Percentiles rank a stretch among this genome's conserved stretches.
Conservation (phyloP, 2,329 filamentous ascomycete genomes). For the Colletotrichum sp. region DNA sequence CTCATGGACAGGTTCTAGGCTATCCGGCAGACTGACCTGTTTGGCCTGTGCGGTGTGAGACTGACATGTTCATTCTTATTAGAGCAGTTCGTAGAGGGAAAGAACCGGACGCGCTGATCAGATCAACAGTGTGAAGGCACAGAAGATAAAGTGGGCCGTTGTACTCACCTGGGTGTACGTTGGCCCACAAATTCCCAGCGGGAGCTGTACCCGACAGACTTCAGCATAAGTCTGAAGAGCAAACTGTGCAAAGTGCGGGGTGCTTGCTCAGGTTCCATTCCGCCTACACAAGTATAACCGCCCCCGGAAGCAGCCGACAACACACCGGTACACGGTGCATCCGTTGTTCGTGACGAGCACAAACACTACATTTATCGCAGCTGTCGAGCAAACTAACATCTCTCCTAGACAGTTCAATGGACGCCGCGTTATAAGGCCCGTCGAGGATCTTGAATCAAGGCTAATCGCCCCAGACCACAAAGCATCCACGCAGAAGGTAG, state of each 20-base stretch:
- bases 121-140: not conserved
- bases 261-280: not conserved
- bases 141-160: not conserved
- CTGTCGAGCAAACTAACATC: not conserved
- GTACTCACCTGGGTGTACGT: not conserved
- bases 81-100: not conserved
- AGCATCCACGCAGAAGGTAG: not conserved
- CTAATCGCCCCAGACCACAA: not conserved
- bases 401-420: no score
- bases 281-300: not conserved
- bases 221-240: not conserved
- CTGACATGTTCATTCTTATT: not conserved
- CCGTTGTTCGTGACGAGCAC: not conserved
- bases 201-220: not conserved
- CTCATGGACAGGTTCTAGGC: not conserved
- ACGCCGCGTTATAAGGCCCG: not conserved
- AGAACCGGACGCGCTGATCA: not conserved
- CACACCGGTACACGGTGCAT: not conserved
- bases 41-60: not conserved
- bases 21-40: not conserved
- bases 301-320: not conserved
- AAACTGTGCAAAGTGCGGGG: not conserved
- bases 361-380: not conserved
- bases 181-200: not conserved
- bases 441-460: not conserved